Conservation (phyloP, 2,329 filamentous ascomycete species). For the Colletotrichum sp. region DNA sequence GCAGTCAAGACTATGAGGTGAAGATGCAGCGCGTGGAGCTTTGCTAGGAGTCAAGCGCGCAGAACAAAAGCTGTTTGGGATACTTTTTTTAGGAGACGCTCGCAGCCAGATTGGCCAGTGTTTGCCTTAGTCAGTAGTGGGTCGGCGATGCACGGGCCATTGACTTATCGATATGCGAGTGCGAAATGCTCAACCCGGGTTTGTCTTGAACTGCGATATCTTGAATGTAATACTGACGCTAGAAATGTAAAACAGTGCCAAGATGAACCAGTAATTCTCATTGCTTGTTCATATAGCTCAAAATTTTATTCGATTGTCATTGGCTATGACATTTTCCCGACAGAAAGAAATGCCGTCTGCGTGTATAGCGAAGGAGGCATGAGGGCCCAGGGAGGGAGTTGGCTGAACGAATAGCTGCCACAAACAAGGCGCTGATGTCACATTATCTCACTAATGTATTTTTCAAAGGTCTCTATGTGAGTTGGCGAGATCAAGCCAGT, state of each 20-base stretch:
- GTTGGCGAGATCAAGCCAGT: background rate
- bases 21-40: slow-evolving; percentile 18
- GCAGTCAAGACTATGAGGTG: slow-evolving; percentile 20
- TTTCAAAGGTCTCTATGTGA: background rate
- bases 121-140: background rate
- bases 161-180: background rate
- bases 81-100: slow-evolving; percentile 4
- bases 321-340: background rate
- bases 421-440: background rate
- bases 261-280: background rate
- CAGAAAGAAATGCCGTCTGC: no score
- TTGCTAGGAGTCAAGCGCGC: slow-evolving; percentile 7
- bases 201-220: background rate
- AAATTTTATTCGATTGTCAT: background rate
- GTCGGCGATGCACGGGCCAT: background rate
- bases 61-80: background rate
- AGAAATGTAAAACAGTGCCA: background rate
- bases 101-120: background rate
- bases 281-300: background rate
- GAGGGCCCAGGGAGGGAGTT: background rate
- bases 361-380: background rate
- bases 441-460: background rate
- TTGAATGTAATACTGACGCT: background rate
- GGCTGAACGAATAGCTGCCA: background rate
- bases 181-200: background rate